Evolutionary conservation across 169 alveolate species (phyloP), one percentile per base, ranked within the genome.

Genomic region (Cryptosporidium sp.): DNA sequence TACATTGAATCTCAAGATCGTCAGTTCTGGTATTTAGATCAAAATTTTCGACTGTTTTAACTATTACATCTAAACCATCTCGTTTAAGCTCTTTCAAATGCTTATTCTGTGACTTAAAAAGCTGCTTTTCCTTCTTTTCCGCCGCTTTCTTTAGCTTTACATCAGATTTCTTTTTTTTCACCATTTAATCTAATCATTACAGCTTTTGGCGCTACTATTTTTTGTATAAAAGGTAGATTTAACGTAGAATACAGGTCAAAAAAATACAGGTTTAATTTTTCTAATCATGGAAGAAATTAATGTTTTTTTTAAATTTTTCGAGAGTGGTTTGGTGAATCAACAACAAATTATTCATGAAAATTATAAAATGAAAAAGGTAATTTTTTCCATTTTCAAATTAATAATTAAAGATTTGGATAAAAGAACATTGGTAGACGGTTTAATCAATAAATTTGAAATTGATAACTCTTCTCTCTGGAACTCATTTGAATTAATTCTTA

Each of bases 41-140:
- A 14, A 80, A n/a, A 35, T 41, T 43, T 33, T 59, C 89, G 23
- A 80, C 48, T 31, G 65, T 65, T 26, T 80, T 80, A 8, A 41
- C 33, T 18, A 80, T 80, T n/a, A 62, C 89, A 21, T 80, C 89
- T 29, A 80, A 12, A 33, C 75, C 89, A 21, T 80, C 80, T 31
- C 67, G 43, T 26, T 62, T 80, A 12, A 80, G 39, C 23, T 80
- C 74, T 73, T 80, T 80, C 31, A 80, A 62, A 16, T 80, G 45
- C 29, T 41, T 80, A 12, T 65, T 62, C 1, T 35, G 69, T 4
- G 89, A 80, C 43, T 80, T 80, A 16, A 10, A 21, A 26, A 41
- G 74, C 23, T 80, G 89, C 14, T 65, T 80, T 26, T 41, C 74
- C 68, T 33, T 80, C 26, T 80, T 80, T 35, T 80, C 89, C 16